Conservation (phyloP, 2,329 filamentous ascomycete species). For the Bipolaris zeicola region DNA sequence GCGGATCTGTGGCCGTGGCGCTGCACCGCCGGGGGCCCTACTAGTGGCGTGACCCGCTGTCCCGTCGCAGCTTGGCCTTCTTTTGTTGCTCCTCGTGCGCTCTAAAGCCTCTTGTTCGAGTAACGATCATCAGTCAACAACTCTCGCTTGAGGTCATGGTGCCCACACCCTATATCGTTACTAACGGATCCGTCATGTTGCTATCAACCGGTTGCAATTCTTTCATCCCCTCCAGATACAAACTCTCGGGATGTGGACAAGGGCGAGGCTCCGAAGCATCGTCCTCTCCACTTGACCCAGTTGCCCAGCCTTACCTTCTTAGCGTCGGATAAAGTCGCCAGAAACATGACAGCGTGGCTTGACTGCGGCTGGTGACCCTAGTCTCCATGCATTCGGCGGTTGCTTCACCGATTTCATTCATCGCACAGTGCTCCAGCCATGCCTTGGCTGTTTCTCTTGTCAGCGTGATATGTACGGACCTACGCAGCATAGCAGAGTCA, state of each 20-base stretch:
- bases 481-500: background rate
- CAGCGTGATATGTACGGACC: conserved; percentile 11
- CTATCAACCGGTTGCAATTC: conserved; percentile 20
- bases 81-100: conserved; percentile 33
- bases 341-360: conserved; percentile 35
- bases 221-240: conserved; percentile 22
- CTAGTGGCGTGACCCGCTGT: conserved; percentile 29
- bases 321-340: conserved; percentile 32
- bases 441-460: conserved; percentile 23
- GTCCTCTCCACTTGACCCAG: conserved; percentile 26
- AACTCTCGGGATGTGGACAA: conserved; percentile 24
- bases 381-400: conserved; percentile 20
- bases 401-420: conserved; percentile 14
- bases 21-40: conserved; percentile 18
- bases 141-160: conserved; percentile 14
- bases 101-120: conserved; percentile 32
- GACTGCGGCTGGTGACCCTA: conserved; percentile 39
- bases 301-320: conserved; percentile 21
- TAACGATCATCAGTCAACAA: conserved; percentile 30
- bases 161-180: conserved; percentile 11
- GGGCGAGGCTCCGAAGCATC: conserved; percentile 25
- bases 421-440: conserved; percentile 25
- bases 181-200: conserved; percentile 19
- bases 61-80: conserved; percentile 26
- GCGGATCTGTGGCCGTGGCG: conserved; percentile 20